A percentile compares a stretch with the other conserved stretches of the same genome.
phyloP scores from a whole-genome alignment of 225 moss, liverwort and hornwort genomes.

The Antitrichia curtipendula region DNA sequence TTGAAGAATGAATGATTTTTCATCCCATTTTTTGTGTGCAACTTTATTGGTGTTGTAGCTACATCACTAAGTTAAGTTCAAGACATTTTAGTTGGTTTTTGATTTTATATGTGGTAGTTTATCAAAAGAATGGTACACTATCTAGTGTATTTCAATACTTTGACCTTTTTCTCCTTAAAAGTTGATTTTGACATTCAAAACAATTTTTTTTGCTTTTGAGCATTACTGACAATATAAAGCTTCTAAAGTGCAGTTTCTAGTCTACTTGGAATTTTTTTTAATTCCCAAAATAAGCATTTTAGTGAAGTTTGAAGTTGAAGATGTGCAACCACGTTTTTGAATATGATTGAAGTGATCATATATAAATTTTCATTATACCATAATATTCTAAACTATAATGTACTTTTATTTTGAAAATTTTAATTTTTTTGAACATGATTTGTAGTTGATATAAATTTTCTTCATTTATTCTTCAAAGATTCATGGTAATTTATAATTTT shows the following conservation, averaged over 20 bases:
- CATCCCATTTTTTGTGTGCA: not conserved
- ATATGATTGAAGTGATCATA: not conserved
- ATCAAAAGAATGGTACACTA: not conserved
- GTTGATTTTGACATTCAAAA: not conserved
- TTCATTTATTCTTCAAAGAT: not conserved
- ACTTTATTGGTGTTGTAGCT: not conserved
- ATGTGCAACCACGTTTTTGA: rapidly evolving
- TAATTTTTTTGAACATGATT: not conserved
- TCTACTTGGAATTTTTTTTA: not conserved
- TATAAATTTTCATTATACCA: rapidly evolving
- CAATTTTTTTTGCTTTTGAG: no score
- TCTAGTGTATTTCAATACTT: not conserved
- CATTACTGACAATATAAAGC: no score
- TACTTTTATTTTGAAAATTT: not conserved
- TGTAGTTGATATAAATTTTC: not conserved
- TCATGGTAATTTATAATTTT: not conserved
- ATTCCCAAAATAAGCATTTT: not conserved
- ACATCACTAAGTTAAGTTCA: not conserved
- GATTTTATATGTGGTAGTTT: not conserved
- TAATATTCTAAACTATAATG: not conserved
- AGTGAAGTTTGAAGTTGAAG: not conserved
- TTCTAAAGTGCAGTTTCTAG: no score
- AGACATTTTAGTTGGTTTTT: not conserved
- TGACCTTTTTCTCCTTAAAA: no score
- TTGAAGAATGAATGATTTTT: not conserved